phyloP scores from a whole-genome alignment of 2,329 filamentous ascomycete species.

The Penicillium sp. region DNA sequence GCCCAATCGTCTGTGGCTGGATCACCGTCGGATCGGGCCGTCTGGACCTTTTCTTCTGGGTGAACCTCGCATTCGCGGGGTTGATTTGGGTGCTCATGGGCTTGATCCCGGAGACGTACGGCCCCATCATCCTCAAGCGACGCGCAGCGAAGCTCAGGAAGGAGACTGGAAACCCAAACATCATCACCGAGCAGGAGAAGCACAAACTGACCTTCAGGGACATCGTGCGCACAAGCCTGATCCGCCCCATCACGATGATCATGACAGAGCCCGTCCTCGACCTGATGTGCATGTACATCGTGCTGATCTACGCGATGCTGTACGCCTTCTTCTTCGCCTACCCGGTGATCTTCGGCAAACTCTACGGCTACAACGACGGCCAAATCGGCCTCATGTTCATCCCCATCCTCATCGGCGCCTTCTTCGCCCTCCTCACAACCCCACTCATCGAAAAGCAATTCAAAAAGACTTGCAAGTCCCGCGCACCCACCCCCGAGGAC shows the following conservation, averaged over 20 bases:
- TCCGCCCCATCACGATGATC: constrained; percentile 79
- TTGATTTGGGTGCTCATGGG: constrained; percentile 31
- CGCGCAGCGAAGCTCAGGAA: constrained; percentile 39
- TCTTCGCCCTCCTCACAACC: constrained; percentile 36
- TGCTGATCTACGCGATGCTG: constrained; percentile 56
- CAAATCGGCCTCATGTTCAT: constrained; percentile 51
- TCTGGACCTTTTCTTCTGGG: constrained; percentile 35
- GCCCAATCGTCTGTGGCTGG: constrained; percentile 75
- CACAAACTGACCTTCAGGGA: constrained; percentile 30
- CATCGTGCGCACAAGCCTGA: constrained; percentile 69
- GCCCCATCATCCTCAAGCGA: constrained; percentile 38
- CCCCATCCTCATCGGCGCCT: constrained; percentile 39
- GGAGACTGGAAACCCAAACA: constrained; percentile 37
- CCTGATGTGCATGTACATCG: constrained; percentile 75
- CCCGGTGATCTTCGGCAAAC: constrained; percentile 73
- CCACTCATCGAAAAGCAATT: constrained; percentile 75
- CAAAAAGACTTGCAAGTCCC: constrained; percentile 61
- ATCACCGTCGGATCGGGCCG: constrained; percentile 53
- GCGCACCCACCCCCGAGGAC: constrained; percentile 73
- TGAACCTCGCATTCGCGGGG: constrained; percentile 11
- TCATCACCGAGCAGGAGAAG: constrained; percentile 40
- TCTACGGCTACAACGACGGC: constrained; percentile 58
- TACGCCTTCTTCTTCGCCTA: constrained; percentile 52
- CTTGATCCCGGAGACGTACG: constrained; percentile 42
- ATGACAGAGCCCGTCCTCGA: constrained; percentile 57